Percentiles rank a stretch among this genome's conserved stretches.
Conservation (phyloP, 768 basidiomycete species). For the Mycena chlorophos region DNA sequence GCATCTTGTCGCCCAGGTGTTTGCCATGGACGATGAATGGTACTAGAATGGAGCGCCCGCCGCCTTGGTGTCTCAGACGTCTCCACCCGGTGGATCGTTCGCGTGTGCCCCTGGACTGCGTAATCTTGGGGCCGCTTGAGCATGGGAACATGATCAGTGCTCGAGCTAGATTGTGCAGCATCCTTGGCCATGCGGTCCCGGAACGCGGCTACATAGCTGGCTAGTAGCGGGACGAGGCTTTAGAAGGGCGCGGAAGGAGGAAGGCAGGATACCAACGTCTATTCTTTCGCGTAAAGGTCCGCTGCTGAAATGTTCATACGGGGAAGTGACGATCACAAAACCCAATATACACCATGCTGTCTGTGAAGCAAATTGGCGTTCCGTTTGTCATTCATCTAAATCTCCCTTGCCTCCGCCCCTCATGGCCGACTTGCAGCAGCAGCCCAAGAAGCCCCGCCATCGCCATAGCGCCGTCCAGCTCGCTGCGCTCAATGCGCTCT, state of each 20-base stretch:
- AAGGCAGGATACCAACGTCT: background rate
- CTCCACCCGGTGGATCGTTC: conserved; percentile 49
- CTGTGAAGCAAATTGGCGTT: conserved; percentile 20
- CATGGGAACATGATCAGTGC: background rate
- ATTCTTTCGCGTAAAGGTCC: background rate
- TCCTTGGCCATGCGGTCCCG: background rate
- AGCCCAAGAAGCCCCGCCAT: conserved; percentile 76
- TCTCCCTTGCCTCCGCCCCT: conserved; percentile 31
- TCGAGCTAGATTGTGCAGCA: background rate
- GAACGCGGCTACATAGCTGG: conserved; percentile 21
- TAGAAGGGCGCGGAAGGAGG: background rate
- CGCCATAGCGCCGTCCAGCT: conserved; percentile 73
- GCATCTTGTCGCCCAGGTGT: background rate
- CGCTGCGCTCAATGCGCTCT: conserved; percentile 75
- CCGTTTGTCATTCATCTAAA: conserved; percentile 30
- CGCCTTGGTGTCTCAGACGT: no score
- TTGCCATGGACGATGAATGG: background rate
- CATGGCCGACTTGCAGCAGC: conserved; percentile 34
- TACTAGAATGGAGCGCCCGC: no score
- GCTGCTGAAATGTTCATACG: background rate
- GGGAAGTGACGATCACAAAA: conserved; percentile 1
- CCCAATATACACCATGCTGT: conserved; percentile 23
- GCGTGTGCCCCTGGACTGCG: conserved; percentile 11
- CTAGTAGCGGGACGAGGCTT: conserved; percentile 53
- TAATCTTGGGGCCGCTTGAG: conserved; percentile 7